Percentiles rank a stretch among this genome's conserved stretches.
These are phyloP conservation scores for Amoeboaphelidium protococcarum DNA, from an alignment of 371 early-diverging fungal species.

Conservation along the genomic window DNA sequence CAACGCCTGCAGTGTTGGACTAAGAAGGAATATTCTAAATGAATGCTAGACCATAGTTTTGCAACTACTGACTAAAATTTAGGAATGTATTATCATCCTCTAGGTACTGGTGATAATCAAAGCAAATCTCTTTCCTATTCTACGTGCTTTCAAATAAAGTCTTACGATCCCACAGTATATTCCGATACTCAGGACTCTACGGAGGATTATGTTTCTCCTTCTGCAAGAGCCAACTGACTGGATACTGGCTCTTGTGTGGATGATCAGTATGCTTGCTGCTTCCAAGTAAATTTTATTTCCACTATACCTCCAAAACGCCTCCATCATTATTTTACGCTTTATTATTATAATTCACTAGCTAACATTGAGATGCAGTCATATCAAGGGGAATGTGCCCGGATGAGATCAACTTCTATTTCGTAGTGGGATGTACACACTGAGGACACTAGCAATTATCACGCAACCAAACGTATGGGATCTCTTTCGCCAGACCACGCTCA, in stretches of 20 bases:
- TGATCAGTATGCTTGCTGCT: neutral
- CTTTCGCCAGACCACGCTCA: no score
- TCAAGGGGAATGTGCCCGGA: conserved; percentile 29
- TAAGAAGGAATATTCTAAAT: conserved; percentile 43
- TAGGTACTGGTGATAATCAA: neutral
- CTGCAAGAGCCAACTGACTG: neutral
- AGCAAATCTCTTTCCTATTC: neutral
- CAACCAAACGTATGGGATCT: conserved; percentile 33
- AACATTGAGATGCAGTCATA: neutral
- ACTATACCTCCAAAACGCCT: no score
- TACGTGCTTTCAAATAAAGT: no score
- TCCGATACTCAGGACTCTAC: neutral
- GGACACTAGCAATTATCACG: conserved; percentile 62
- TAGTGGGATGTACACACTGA: conserved; percentile 42
- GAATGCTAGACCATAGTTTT: conserved; percentile 36
- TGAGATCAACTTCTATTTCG: conserved; percentile 58
- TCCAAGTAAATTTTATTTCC: no score
- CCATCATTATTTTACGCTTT: neutral
- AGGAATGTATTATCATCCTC: neutral
- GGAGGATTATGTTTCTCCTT: neutral
- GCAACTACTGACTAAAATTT: neutral
- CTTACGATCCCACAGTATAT: neutral
- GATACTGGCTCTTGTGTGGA: neutral
- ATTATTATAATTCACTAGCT: neutral
- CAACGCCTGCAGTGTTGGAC: conserved; percentile 12